Evolutionary conservation across 2,329 filamentous ascomycete species (phyloP).

Genomic region (Aurifilum marmelostoma): DNA sequence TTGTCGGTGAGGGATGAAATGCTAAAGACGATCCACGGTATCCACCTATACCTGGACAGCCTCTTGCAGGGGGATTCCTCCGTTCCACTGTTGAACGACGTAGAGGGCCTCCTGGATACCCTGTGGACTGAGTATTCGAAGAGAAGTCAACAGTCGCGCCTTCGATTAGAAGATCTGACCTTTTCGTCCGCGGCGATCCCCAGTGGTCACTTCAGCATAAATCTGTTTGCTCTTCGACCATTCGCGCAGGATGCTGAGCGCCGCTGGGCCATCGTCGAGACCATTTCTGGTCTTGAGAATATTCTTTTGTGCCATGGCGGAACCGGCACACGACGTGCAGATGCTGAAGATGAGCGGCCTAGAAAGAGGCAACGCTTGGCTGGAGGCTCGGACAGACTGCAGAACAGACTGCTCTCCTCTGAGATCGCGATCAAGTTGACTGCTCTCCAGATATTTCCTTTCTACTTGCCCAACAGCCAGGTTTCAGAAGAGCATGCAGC

Average conservation of each 20-base stretch:
- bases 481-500: conserved; percentile 55
- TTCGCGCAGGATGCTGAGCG: conserved; percentile 60
- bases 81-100: conserved; percentile 44
- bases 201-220: conserved; percentile 49
- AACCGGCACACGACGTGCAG: conserved; percentile 33
- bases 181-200: conserved; percentile 54
- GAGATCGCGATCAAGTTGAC: conserved; percentile 51
- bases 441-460: conserved; percentile 61
- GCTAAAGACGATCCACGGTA: conserved; percentile 70
- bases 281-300: conserved; percentile 60
- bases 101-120: conserved; percentile 70
- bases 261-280: conserved; percentile 63
- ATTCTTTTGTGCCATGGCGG: conserved; percentile 43
- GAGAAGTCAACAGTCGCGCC: conserved; percentile 68
- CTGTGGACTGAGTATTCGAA: conserved; percentile 80
- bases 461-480: conserved; percentile 53
- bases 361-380: conserved; percentile 56
- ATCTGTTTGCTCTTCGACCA: conserved; percentile 57
- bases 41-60: conserved; percentile 65
- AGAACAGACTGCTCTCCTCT: conserved; percentile 50
- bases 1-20: conserved; percentile 76
- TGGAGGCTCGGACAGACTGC: conserved; percentile 49
- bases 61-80: conserved; percentile 50
- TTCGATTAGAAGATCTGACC: conserved; percentile 77
- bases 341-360: conserved; percentile 50